Conservation (phyloP, 352 stramenopile genomes). For the Phytophthora vignae region DNA sequence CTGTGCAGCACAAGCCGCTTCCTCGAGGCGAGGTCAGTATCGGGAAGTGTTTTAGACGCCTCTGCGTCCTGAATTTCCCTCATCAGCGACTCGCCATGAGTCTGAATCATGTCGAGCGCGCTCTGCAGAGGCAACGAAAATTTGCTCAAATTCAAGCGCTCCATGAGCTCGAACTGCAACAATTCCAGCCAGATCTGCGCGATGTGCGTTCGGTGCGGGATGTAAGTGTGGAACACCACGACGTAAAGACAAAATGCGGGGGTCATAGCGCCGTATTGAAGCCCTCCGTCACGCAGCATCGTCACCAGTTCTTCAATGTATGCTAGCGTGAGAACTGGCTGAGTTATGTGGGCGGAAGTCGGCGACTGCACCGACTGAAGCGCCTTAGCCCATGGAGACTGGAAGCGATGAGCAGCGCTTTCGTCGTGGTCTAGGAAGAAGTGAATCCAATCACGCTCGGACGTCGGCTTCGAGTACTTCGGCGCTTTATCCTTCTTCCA, state of each 20-base stretch:
- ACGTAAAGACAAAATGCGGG: constrained; percentile 59
- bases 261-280: constrained; percentile 46
- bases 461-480: constrained; percentile 36
- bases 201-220: constrained; percentile 37
- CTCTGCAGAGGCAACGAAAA: constrained; percentile 59
- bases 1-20: constrained; percentile 39
- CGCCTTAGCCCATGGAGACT: constrained; percentile 50
- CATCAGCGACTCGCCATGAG: constrained; percentile 43
- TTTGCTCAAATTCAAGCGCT: constrained; percentile 52
- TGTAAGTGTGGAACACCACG: constrained; percentile 54
- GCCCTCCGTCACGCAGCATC: constrained; percentile 41
- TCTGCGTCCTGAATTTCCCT: constrained; percentile 52
- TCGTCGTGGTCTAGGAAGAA: constrained; percentile 60
- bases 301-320: constrained; percentile 59
- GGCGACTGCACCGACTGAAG: constrained; percentile 32
- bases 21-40: constrained; percentile 9
- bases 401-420: constrained; percentile 54
- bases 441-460: constrained; percentile 48
- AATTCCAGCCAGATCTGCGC: constrained; percentile 70
- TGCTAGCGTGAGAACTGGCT: constrained; percentile 54
- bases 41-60: neutral
- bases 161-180: constrained; percentile 51
- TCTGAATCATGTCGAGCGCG: constrained; percentile 61
- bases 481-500: constrained; percentile 56
- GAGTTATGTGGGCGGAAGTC: constrained; percentile 40